Evolutionary conservation across 164 flowering plant genomes (phyloP).

Genomic region (Aristolochia fimbriata): DNA sequence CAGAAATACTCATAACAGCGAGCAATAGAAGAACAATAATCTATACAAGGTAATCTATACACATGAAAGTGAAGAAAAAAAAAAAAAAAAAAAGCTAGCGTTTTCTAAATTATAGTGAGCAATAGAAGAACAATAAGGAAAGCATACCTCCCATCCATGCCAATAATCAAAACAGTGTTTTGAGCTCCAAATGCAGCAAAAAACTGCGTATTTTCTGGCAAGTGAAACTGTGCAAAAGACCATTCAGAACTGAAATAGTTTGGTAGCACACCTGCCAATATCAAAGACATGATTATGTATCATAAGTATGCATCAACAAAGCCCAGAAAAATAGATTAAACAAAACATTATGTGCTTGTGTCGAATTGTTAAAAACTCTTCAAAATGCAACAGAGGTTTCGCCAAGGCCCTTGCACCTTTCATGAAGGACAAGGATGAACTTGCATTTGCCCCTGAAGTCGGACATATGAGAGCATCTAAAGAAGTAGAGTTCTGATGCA

Average conservation of each 20-base stretch:
- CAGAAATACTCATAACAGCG: background rate
- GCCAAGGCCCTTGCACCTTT: slow-evolving; percentile 44
- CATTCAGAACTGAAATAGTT: slow-evolving; percentile 91
- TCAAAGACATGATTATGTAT: background rate
- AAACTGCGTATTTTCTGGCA: slow-evolving; percentile 50
- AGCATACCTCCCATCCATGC: slow-evolving; percentile 87
- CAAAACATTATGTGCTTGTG: background rate
- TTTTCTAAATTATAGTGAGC: too few species aligned
- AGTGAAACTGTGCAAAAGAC: slow-evolving; percentile 86
- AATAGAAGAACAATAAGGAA: too few species aligned
- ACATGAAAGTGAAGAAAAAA: too few species aligned
- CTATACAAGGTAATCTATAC: too few species aligned
- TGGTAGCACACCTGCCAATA: slow-evolving; percentile 59
- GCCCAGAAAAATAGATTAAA: background rate
- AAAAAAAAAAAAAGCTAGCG: too few species aligned
- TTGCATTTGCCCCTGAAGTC: slow-evolving; percentile 55
- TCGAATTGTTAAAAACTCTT: background rate
- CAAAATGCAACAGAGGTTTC: background rate
- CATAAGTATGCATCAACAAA: background rate
- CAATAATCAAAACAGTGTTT: slow-evolving; percentile 50
- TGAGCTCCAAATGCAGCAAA: slow-evolving; percentile 81
- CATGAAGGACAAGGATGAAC: slow-evolving; percentile 80
- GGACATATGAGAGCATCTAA: slow-evolving; percentile 60
- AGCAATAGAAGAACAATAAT: too few species aligned
- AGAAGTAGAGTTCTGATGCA: slow-evolving; percentile 46